These are phyloP conservation scores for Epichloe uncinata DNA, from an alignment of 2,329 filamentous ascomycete species.

Conservation along the genomic window DNA sequence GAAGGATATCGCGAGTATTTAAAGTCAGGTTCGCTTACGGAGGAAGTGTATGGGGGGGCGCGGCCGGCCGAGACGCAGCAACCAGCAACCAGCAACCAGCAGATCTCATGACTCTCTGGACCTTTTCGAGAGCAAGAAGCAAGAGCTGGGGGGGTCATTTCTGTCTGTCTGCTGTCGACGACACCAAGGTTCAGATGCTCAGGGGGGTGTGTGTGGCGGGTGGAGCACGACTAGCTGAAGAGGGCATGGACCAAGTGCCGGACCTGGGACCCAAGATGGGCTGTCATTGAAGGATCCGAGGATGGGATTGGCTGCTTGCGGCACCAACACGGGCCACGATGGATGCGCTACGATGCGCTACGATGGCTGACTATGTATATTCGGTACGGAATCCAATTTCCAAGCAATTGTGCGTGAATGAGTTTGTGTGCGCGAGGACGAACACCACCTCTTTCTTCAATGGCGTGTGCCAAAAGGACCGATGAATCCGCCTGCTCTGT, in stretches of 20 bases:
- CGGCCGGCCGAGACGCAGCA: neutral
- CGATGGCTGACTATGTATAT: neutral
- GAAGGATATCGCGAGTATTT: no score
- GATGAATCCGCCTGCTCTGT: no score
- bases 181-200: no score
- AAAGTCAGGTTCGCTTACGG: no score
- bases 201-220: neutral
- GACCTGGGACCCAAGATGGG: slow-evolving; percentile 1
- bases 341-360: no score
- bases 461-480: no score
- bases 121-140: neutral
- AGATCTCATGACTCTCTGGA: neutral
- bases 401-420: no score
- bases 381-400: neutral
- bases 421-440: neutral
- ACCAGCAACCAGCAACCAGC: neutral
- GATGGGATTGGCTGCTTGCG: neutral
- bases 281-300: neutral
- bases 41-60: no score
- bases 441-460: neutral
- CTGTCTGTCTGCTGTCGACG: no score
- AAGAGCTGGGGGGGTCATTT: neutral
- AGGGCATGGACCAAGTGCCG: neutral
- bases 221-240: neutral
- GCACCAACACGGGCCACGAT: neutral